Conservation (phyloP, 495 filamentous ascomycete genomes). For the Symbiotaphrina buchneri region DNA sequence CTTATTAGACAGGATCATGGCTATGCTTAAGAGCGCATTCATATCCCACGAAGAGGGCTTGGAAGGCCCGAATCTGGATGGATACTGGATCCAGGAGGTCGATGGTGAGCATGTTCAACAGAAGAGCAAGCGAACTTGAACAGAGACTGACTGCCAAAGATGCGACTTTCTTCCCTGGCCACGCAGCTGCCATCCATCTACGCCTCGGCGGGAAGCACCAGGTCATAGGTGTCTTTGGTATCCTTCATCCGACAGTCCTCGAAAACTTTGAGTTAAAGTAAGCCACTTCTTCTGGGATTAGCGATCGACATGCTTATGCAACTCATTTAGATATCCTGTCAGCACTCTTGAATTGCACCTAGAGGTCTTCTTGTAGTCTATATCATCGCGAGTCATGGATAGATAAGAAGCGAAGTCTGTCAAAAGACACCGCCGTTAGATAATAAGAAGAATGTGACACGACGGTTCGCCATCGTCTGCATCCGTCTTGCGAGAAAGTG, state of each 20-base stretch:
- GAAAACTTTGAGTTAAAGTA: constrained; percentile 84
- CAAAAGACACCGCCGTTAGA: too few relatives aligned
- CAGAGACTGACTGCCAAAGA: constrained; percentile 19
- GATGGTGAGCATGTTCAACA: constrained; percentile 30
- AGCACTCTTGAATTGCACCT: constrained; percentile 92
- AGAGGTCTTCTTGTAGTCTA: constrained; percentile 67
- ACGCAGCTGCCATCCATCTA: constrained; percentile 63
- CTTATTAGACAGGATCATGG: constrained; percentile 71
- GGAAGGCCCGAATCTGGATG: constrained; percentile 22
- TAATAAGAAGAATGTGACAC: too few relatives aligned
- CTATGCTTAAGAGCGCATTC: constrained; percentile 76
- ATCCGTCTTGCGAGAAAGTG: too few relatives aligned
- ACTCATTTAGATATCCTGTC: constrained; percentile 46
- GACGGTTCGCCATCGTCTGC: too few relatives aligned
- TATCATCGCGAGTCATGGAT: too few relatives aligned
- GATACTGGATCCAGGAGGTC: constrained; percentile 85
- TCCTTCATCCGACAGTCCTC: constrained; percentile 77
- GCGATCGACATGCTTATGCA: not conserved
- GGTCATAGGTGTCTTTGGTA: constrained; percentile 72
- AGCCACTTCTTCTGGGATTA: constrained; percentile 9
- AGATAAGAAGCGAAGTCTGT: too few relatives aligned
- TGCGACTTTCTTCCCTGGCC: constrained; percentile 74
- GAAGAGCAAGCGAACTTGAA: not conserved
- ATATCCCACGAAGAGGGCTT: constrained; percentile 52
- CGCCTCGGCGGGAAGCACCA: constrained; percentile 43